phyloP scores from a whole-genome alignment of 2,329 filamentous ascomycete species.

The Botrytis tulipae region DNA sequence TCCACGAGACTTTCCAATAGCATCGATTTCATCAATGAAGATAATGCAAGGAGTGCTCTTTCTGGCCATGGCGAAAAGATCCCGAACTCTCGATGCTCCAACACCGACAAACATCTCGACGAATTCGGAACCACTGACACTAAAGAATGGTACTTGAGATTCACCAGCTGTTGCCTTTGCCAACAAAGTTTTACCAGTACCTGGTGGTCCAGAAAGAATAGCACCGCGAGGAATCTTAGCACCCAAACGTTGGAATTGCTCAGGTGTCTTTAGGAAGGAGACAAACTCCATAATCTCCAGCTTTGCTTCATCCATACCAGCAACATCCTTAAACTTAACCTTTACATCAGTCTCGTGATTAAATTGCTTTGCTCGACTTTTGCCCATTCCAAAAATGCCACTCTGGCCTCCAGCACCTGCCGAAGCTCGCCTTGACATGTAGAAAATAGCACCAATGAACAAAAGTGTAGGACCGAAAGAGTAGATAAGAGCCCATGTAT shows the following conservation, averaged over 20 bases:
- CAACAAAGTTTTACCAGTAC: slow-evolving; percentile 95
- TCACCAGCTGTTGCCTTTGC: slow-evolving; percentile 98
- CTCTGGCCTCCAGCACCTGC: slow-evolving; percentile 64
- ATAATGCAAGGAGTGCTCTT: slow-evolving; percentile 98
- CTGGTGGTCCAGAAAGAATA: slow-evolving; percentile 94
- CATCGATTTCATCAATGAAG: slow-evolving; percentile 99
- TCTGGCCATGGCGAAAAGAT: slow-evolving; percentile 88
- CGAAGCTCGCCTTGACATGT: slow-evolving; percentile 72
- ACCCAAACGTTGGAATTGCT: slow-evolving; percentile 87
- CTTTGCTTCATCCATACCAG: slow-evolving; percentile 98
- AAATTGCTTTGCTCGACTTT: slow-evolving; percentile 94
- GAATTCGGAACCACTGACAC: slow-evolving; percentile 96
- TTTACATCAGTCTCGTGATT: slow-evolving; percentile 96
- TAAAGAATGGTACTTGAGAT: slow-evolving; percentile 96
- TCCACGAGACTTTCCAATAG: slow-evolving; percentile 85
- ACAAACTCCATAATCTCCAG: slow-evolving; percentile 99
- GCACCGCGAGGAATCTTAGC: slow-evolving; percentile 97
- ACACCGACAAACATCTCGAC: slow-evolving; percentile 99
- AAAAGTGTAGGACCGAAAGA: slow-evolving; percentile 66
- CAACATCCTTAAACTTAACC: slow-evolving; percentile 95
- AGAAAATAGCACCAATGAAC: slow-evolving; percentile 80
- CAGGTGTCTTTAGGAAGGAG: slow-evolving; percentile 90
- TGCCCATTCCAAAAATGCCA: slow-evolving; percentile 93
- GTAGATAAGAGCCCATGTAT: slow-evolving; percentile 57
- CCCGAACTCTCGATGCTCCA: slow-evolving; percentile 89